Evolutionary conservation across 148 eudicot species (phyloP), one percentile per base, ranked within the genome.

Genomic region (Silene conica): DNA sequence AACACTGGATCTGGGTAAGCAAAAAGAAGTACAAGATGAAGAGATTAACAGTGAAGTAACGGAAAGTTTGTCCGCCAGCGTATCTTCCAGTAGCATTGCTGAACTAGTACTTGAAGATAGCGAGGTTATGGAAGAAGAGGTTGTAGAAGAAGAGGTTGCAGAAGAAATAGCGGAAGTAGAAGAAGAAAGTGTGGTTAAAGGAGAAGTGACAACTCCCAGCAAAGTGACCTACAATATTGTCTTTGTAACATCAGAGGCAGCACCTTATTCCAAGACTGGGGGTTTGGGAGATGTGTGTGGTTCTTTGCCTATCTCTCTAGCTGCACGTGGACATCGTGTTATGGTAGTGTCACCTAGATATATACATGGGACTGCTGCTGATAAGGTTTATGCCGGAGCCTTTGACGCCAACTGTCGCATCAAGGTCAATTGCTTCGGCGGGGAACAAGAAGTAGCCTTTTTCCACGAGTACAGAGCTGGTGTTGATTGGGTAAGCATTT

Each of bases 201-300:
- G 73, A 74, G 69, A 72, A 69, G 88, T 67, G 38, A 67, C 75
- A 84, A 76, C 31, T 31, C 72, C 72, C 63, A 72, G 75, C 14
- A 79, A 74, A 73, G 83, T 80, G 63, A 87, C 81, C n/a, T 79
- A 67, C 72, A 95, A 73, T 77, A 75, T 95, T 8, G 81, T 95
- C 20, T 92, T 87, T 73, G 92, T 87, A 63, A 89, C 96, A 57
- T 77, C 99, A 70, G 99, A 95, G 74, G 97, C 88, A 46, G 92
- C 96, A 22, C 99, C 99, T 60, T 95, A 95, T 85, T 95, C 97
- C 23, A 95, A 95, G 84, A 95, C 97, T 5, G 99, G 99, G 72
- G 99, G 99, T 56, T 72, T 95, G 73, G 99, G 96, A 75, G 99
- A 95, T 85, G 99, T 95, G 68, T 95, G 97, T 89, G 99, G 99